Evolutionary conservation across 495 filamentous ascomycete genomes (phyloP).

Genomic region (Penicillium argentinense): DNA sequence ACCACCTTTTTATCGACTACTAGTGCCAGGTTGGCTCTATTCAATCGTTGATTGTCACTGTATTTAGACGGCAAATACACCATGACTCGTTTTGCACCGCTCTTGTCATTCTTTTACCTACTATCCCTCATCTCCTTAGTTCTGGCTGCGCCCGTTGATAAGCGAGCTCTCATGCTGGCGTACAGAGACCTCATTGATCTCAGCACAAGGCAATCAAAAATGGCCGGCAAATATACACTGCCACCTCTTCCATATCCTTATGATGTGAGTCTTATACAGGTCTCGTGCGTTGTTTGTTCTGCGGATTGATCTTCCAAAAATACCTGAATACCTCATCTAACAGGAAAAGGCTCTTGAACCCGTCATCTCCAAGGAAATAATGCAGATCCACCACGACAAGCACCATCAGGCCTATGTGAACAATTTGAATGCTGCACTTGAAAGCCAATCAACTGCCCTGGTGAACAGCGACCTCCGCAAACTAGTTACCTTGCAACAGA

Average conservation of each 20-base stretch:
- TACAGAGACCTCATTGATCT: background rate
- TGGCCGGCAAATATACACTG: constrained; percentile 27
- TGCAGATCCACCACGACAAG: constrained; percentile 75
- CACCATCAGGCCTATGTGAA: constrained; percentile 69
- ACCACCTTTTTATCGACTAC: background rate
- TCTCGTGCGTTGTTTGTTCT: too few relatives aligned
- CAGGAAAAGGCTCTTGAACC: constrained; percentile 76
- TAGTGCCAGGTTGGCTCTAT: background rate
- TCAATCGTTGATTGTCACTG: too few relatives aligned
- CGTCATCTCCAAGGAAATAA: constrained; percentile 89
- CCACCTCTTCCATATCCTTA: constrained; percentile 46
- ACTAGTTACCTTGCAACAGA: constrained; percentile 75
- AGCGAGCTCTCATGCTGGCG: background rate
- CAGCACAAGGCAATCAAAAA: background rate
- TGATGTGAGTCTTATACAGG: constrained; percentile 28
- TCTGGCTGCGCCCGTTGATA: background rate
- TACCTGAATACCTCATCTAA: too few relatives aligned
- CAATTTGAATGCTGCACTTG: constrained; percentile 55
- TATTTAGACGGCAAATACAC: background rate
- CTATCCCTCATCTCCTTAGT: background rate
- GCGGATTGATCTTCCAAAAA: too few relatives aligned
- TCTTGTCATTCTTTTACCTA: background rate
- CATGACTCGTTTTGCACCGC: background rate
- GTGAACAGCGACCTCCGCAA: constrained; percentile 46
- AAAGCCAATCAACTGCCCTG: constrained; percentile 49